These are phyloP conservation scores for Russula vinacea DNA, from an alignment of 768 basidiomycete genomes.

Conservation along the genomic window DNA sequence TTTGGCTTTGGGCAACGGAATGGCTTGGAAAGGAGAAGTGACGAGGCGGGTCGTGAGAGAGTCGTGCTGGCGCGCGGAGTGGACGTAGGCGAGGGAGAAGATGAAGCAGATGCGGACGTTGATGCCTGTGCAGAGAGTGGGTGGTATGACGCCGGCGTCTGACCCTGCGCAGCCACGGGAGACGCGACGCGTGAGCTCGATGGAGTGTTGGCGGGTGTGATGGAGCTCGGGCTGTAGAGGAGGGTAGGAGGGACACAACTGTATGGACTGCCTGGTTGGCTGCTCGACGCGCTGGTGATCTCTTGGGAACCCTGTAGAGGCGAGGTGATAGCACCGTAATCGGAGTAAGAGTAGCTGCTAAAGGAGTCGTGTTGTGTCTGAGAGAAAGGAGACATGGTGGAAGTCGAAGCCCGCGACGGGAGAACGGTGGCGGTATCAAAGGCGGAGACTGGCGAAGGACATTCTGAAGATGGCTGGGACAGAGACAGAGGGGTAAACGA, in stretches of 20 bases:
- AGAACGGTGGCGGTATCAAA: constrained; percentile 56
- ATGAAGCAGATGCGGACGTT: constrained; percentile 31
- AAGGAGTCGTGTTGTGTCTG: constrained; percentile 52
- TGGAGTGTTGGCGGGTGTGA: constrained; percentile 49
- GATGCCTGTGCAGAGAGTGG: constrained; percentile 32
- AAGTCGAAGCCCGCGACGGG: constrained; percentile 42
- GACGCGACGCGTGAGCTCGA: constrained; percentile 46
- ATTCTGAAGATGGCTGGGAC: constrained; percentile 34
- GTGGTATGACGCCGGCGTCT: constrained; percentile 34
- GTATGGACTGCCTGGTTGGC: constrained; percentile 36
- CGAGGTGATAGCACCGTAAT: constrained; percentile 48
- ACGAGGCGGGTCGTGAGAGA: constrained; percentile 51
- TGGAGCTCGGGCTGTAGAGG: constrained; percentile 42
- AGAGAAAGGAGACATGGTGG: constrained; percentile 39
- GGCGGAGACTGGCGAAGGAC: constrained; percentile 43
- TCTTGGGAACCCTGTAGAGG: constrained; percentile 54
- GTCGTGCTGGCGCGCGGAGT: constrained; percentile 45
- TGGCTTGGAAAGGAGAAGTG: constrained; percentile 74
- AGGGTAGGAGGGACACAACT: constrained; percentile 65
- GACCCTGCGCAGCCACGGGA: constrained; percentile 33
- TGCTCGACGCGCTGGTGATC: constrained; percentile 3
- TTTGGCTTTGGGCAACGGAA: constrained; percentile 93
- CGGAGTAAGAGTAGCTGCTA: constrained; percentile 64
- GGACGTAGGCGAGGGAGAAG: constrained; percentile 31
- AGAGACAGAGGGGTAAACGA: constrained; percentile 36